Evolutionary conservation across 257 asterid species (phyloP).

Genomic region (Solanum chilense): DNA sequence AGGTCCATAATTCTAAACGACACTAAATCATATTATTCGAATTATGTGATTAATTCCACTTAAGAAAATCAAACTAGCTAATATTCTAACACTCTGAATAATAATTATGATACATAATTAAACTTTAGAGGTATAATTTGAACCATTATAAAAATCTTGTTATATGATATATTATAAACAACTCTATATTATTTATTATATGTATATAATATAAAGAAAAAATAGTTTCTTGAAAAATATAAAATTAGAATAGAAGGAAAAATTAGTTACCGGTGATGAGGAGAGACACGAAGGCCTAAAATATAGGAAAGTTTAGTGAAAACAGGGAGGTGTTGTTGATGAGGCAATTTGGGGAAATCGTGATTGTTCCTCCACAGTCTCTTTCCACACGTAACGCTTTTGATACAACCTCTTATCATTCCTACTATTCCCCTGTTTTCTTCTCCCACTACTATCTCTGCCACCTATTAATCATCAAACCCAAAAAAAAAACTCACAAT

Average conservation of each 20-base stretch:
- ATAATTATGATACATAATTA: background rate
- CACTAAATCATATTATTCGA: no score
- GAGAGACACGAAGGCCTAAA: constrained; percentile 87
- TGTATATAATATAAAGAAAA: background rate
- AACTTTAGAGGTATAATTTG: background rate
- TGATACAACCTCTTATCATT: constrained; percentile 75
- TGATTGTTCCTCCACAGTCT: constrained; percentile 22
- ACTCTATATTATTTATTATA: background rate
- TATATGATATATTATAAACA: background rate
- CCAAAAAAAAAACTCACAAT: background rate
- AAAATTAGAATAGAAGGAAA: background rate
- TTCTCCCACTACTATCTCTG: constrained; percentile 42
- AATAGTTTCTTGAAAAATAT: background rate
- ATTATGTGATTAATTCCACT: background rate
- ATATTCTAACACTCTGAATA: no score
- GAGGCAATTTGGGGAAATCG: background rate
- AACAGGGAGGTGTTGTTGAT: constrained; percentile 25
- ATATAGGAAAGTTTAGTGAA: constrained; percentile 72
- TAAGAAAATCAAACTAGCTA: background rate
- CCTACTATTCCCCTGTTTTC: constrained; percentile 64
- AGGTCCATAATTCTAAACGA: background rate
- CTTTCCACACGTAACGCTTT: constrained; percentile 75
- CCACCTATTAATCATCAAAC: constrained; percentile 32
- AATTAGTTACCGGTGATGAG: constrained; percentile 54
- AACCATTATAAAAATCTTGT: background rate